Evolutionary conservation across 2,329 filamentous ascomycete species (phyloP).

Genomic region (Zymoseptoria ardabiliae): DNA sequence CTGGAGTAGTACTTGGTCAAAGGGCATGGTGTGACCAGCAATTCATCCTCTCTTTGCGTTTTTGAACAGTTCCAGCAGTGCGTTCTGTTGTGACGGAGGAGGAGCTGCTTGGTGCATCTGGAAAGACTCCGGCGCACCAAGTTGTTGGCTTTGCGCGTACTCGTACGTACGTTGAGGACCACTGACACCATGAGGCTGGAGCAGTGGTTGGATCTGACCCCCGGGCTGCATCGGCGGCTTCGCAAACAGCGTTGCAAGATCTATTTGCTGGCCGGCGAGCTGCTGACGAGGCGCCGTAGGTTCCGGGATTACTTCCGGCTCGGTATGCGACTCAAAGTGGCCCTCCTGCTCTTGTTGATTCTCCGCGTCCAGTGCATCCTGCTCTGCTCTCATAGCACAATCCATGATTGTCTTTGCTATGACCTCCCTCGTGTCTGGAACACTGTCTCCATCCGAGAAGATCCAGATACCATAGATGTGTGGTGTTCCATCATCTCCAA

Average conservation of each 20-base stretch:
- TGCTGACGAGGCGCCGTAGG: conserved; percentile 41
- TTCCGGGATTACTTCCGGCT: conserved; percentile 47
- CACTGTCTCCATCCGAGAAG: conserved; percentile 53
- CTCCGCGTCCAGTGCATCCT: conserved; percentile 9
- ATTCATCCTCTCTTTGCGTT: conserved; percentile 12
- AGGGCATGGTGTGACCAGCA: neutral
- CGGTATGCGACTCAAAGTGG: conserved; percentile 33
- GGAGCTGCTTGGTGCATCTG: neutral
- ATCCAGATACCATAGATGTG: conserved; percentile 57
- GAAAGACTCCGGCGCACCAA: neutral
- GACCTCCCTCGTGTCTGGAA: conserved; percentile 35
- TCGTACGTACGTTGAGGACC: neutral
- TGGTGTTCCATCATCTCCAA: conserved; percentile 26
- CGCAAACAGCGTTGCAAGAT: conserved; percentile 22
- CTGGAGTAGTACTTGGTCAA: neutral
- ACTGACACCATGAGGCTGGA: conserved; percentile 1
- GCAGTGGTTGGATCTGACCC: conserved; percentile 6
- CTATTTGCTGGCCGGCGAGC: conserved; percentile 29
- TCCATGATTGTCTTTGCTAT: conserved; percentile 49
- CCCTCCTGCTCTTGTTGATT: conserved; percentile 3
- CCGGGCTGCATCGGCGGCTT: conserved; percentile 6
- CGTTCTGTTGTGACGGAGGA: conserved; percentile 14
- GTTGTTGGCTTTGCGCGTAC: neutral
- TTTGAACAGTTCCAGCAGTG: conserved; percentile 25
- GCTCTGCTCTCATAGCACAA: conserved; percentile 45